Base-by-base conservation (phyloP, 2,329 filamentous ascomycete genomes). In the Mycogone perniciosa region DNA sequence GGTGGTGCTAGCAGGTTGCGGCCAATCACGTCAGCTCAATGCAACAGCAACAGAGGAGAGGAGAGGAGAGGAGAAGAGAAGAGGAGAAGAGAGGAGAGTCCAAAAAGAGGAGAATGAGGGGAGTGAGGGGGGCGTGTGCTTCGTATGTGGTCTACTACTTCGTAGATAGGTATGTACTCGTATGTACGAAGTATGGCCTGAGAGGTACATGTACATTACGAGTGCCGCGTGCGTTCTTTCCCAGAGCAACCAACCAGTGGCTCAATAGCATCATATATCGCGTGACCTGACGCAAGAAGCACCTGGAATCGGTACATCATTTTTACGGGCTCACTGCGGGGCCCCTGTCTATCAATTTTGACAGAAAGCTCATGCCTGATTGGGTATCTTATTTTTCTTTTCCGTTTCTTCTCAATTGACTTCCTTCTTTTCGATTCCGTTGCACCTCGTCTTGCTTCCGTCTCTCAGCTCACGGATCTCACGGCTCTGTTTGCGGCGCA, bases 281-380 rank as follows among this genome's bases (percentile, higher is more conserved):
- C 61, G 62, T 64, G 62, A 64, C 62, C 62, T 60, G 60, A 60
- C 61, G 62, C 62, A 64, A 64, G 46, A 41, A 34, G 39, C 43
- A 46, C 44, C 45, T 34, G 27, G 37, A 47, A 13, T 47, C 27
- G 29, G 29, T 42, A 31, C 39, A 35, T 50, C 38, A 29, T 20
- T 26, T n/a, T 27, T 10, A 37, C 27, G 7, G 48, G 26, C 39
- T 31, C 34, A 31, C 43, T 43, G 33, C 33, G 13, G 33, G 20
- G 20, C 20, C 20, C 20, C 20, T 20, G 20, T 20, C 20, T 20
- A 20, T 20, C 10, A 6, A n/a, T 38, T 38, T 38, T 38, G 6
- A 20, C 5, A n/a, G 35, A 38, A 9, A 20, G 35, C 35, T 38
- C 35, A 38, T 11, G 20, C 35, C 35, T n/a, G 35, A n/a, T 31